Evolutionary conservation across 2,329 filamentous ascomycete genomes (phyloP).

Genomic region (Chrysoporthe puriensis): DNA sequence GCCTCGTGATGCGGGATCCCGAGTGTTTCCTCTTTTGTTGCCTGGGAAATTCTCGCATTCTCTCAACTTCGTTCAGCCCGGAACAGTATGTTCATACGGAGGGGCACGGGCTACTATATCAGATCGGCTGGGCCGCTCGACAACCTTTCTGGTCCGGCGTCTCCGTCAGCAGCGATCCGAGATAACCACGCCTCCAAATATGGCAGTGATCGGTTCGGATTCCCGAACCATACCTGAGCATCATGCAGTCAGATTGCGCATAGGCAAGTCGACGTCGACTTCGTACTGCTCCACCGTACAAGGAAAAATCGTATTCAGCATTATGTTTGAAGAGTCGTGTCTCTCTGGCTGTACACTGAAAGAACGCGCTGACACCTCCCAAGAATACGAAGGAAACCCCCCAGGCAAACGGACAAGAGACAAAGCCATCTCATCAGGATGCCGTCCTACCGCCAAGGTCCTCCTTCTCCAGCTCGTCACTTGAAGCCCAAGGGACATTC

Average conservation of each 20-base stretch:
- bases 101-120: neutral
- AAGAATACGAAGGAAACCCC: neutral
- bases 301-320: neutral
- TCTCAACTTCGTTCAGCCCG: no score
- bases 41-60: no score
- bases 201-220: neutral
- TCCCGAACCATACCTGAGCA: neutral
- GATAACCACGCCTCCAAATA: neutral
- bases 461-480: neutral
- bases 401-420: neutral
- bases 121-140: no score
- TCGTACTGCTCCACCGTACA: neutral
- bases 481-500: conserved; percentile 27
- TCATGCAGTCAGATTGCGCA: neutral
- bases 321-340: neutral
- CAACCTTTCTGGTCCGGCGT: neutral
- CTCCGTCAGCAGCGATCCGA: neutral
- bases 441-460: neutral
- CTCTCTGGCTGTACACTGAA: neutral
- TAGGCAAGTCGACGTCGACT: neutral
- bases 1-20: neutral
- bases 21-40: no score
- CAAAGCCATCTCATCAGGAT: neutral
- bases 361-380: conserved; percentile 5
- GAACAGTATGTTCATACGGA: neutral